Conservation (phyloP, 257 asterid genomes). For the Plectranthus barbatus region DNA sequence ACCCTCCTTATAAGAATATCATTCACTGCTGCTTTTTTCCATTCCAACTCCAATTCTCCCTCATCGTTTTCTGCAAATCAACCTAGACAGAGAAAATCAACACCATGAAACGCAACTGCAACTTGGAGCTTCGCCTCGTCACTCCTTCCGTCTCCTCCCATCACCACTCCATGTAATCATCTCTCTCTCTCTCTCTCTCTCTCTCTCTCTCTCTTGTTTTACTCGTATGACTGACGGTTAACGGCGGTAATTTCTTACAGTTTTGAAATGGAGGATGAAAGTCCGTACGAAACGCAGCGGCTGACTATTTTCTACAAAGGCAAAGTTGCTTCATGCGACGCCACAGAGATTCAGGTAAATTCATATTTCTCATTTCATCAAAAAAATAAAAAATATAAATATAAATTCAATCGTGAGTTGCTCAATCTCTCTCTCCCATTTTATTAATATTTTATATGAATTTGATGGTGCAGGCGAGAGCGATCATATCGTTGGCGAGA, state of each 20-base stretch:
- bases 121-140: slow-evolving; percentile 39
- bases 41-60: neutral
- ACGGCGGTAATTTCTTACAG: neutral
- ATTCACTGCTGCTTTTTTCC: neutral
- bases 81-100: too few relatives aligned
- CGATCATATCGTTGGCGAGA: slow-evolving; percentile 25
- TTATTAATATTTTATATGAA: too few relatives aligned
- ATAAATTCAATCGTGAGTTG: too few relatives aligned
- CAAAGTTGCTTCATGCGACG: slow-evolving; percentile 34
- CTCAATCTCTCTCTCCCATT: too few relatives aligned
- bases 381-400: too few relatives aligned
- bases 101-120: slow-evolving; percentile 47
- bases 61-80: neutral
- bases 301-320: slow-evolving; percentile 55
- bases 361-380: too few relatives aligned
- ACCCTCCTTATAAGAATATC: neutral
- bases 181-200: slow-evolving; percentile 16
- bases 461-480: slow-evolving; percentile 23
- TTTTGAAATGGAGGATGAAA: slow-evolving; percentile 12
- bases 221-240: neutral
- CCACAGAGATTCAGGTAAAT: slow-evolving; percentile 37
- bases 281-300: slow-evolving; percentile 16
- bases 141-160: slow-evolving; percentile 26
- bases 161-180: slow-evolving; percentile 16
- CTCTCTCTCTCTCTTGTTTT: neutral